Evolutionary conservation across 805 yeast genomes (phyloP).

Genomic region (Suhomyces xylopsoci): DNA sequence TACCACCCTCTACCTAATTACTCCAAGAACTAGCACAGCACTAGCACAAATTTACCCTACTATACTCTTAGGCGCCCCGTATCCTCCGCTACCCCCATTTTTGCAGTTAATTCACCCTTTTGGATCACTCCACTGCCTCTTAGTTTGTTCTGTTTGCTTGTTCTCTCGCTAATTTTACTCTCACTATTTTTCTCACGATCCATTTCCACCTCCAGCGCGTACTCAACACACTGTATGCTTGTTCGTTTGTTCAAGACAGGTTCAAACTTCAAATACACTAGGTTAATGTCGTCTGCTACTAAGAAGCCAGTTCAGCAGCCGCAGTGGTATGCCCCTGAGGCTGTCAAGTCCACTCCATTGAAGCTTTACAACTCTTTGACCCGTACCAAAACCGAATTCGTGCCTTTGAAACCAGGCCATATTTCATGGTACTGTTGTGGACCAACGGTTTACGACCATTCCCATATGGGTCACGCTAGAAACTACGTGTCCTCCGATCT

Average conservation of each 20-base stretch:
- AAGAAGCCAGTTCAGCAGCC: conserved; percentile 37
- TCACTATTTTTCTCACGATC: background rate
- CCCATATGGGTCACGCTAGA: conserved; percentile 98
- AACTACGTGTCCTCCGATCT: conserved; percentile 94
- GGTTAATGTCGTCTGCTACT: conserved; percentile 12
- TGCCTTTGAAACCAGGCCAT: conserved; percentile 60
- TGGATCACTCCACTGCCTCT: background rate
- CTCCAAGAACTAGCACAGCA: background rate
- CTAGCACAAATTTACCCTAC: too few species aligned
- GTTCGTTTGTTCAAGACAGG: background rate
- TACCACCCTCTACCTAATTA: background rate
- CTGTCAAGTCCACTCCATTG: conserved; percentile 32
- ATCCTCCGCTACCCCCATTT: background rate
- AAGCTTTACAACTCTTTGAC: conserved; percentile 83
- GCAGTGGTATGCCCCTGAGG: conserved; percentile 29
- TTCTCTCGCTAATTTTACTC: background rate
- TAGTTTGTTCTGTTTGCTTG: too few species aligned
- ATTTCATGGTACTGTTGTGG: conserved; percentile 98
- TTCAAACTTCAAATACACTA: background rate
- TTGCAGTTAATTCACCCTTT: background rate
- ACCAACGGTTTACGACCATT: conserved; percentile 93
- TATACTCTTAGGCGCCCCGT: background rate
- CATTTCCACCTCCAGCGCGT: background rate
- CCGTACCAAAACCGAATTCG: conserved; percentile 70
- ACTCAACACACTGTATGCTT: conserved; percentile 2